Percentiles rank a stretch among this genome's conserved stretches.
Conservation (phyloP, 2,329 filamentous ascomycete species). For the Aspergillus brunneoviolaceus region DNA sequence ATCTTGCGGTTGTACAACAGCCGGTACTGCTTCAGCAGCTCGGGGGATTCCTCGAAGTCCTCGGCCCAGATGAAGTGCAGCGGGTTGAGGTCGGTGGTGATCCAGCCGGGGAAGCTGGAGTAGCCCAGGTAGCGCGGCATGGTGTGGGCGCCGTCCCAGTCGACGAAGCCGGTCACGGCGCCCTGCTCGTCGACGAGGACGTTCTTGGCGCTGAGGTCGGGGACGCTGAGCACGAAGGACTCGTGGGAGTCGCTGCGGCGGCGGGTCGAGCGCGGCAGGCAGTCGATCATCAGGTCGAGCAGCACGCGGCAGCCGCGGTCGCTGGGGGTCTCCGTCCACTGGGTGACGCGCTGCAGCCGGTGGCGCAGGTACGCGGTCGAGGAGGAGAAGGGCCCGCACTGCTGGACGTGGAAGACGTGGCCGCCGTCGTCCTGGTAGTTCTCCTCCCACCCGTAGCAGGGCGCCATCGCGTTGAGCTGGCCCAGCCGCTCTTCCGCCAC, state of each 20-base stretch:
- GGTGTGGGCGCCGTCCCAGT: conserved; percentile 5
- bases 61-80: neutral
- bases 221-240: neutral
- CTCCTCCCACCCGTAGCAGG: neutral
- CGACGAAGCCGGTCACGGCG: neutral
- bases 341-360: neutral
- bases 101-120: conserved; percentile 3
- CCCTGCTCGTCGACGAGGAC: neutral
- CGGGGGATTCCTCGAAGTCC: neutral
- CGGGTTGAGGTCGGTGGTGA: neutral
- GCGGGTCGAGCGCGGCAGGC: neutral
- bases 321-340: neutral
- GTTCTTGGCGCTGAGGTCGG: neutral
- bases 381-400: neutral
- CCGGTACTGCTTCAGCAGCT: conserved; percentile 1
- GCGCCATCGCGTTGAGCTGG: neutral
- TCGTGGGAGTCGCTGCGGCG: neutral
- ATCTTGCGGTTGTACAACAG: conserved; percentile 4
- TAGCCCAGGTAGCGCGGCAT: conserved; percentile 6
- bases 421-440: too few relatives aligned
- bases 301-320: neutral
- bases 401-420: neutral
- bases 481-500: neutral
- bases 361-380: neutral
- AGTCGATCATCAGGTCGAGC: conserved; percentile 4